Evolutionary conservation across 371 early-diverging fungal genomes (phyloP).

Genomic region (Apophysomyces elegans): DNA sequence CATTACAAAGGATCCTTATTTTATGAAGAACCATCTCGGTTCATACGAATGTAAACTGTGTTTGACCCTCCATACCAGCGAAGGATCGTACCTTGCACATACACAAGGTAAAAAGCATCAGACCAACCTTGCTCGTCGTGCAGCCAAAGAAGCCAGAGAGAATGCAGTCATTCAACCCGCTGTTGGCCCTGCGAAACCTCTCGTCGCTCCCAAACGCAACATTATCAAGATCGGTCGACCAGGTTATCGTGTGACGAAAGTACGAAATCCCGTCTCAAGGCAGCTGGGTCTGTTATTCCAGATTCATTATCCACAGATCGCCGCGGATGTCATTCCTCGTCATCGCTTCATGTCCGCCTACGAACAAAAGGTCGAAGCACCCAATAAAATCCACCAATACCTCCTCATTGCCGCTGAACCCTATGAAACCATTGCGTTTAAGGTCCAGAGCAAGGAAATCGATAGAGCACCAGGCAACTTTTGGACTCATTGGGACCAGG

Average conservation of each 20-base stretch:
- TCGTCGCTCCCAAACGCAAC: conserved; percentile 53
- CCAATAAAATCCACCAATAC: conserved; percentile 91
- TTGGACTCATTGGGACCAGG: conserved; percentile 95
- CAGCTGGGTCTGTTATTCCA: conserved; percentile 94
- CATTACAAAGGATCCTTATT: conserved; percentile 96
- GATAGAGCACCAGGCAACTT: conserved; percentile 85
- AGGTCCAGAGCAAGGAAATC: conserved; percentile 91
- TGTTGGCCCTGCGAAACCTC: conserved; percentile 56
- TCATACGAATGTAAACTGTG: conserved; percentile 98
- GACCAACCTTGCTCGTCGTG: conserved; percentile 91
- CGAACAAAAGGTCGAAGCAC: conserved; percentile 92
- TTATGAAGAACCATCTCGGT: conserved; percentile 97
- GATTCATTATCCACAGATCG: conserved; percentile 92
- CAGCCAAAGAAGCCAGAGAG: conserved; percentile 90
- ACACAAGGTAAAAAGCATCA: conserved; percentile 99
- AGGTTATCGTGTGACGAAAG: conserved; percentile 95
- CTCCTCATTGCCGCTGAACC: conserved; percentile 96
- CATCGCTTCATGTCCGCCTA: conserved; percentile 98
- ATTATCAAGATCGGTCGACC: conserved; percentile 97
- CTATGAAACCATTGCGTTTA: conserved; percentile 95
- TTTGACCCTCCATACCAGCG: conserved; percentile 93
- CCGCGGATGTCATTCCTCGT: conserved; percentile 76
- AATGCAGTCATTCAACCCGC: conserved; percentile 56
- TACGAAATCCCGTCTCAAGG: conserved; percentile 85
- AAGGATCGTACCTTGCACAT: conserved; percentile 96